A percentile compares a stretch with the other conserved stretches of the same genome.
Conservation (phyloP, 1,139 yeast species). For the Suhomyces atakaporum region DNA sequence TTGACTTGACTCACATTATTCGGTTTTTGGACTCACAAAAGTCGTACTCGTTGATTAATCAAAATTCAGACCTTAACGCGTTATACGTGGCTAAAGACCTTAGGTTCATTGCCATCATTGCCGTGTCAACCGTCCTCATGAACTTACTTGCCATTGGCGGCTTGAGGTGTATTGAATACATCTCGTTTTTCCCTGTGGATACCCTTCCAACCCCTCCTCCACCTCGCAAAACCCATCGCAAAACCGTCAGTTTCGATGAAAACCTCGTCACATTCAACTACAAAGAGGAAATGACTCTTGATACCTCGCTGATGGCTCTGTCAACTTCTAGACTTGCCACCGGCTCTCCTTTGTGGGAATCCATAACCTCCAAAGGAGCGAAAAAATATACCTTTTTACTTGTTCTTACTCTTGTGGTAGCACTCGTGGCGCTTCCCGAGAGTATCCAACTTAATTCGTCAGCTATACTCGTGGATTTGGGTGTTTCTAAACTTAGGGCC, state of each 20-base stretch:
- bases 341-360: conserved; percentile 2
- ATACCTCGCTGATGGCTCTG: conserved; percentile 1
- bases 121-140: conserved; percentile 16
- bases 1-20: conserved; percentile 5
- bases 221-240: conserved; percentile 14
- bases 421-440: conserved; percentile 19
- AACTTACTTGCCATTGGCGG: conserved; percentile 18
- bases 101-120: conserved; percentile 13
- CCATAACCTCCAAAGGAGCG: conserved; percentile 2
- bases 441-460: conserved; percentile 22
- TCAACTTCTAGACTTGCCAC: conserved; percentile 5
- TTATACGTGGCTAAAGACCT: conserved; percentile 17
- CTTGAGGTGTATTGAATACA: conserved; percentile 19
- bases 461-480: conserved; percentile 16
- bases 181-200: conserved; percentile 16
- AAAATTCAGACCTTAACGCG: conserved; percentile 7
- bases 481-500: conserved; percentile 17
- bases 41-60: conserved; percentile 8
- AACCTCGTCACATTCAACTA: conserved; percentile 19
- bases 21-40: conserved; percentile 6
- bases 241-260: conserved; percentile 23
- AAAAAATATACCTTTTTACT: conserved; percentile 1
- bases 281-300: conserved; percentile 10
- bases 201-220: conserved; percentile 3
- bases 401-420: conserved; percentile 4